A percentile compares a stretch with the other conserved stretches of the same genome.
phyloP scores from a whole-genome alignment of 2,329 filamentous ascomycete species.

The Talaromyces sp. region DNA sequence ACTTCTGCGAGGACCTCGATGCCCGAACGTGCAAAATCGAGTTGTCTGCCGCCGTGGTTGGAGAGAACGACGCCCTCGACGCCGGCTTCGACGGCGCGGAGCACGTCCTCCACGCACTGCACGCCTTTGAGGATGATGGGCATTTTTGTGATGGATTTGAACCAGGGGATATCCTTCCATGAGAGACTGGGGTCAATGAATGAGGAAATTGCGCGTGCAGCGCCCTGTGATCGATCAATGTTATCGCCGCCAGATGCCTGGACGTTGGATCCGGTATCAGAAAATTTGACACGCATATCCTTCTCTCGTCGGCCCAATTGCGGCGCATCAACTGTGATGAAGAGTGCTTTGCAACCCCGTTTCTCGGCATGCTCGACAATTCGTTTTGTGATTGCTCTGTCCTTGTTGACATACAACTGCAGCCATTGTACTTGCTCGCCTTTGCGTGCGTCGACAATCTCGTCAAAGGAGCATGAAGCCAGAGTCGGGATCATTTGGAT shows the following conservation, averaged over 20 bases:
- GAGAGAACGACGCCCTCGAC: slow-evolving; percentile 89
- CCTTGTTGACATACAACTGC: slow-evolving; percentile 96
- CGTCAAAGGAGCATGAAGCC: slow-evolving; percentile 94
- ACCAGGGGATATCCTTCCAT: slow-evolving; percentile 95
- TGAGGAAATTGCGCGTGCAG: slow-evolving; percentile 86
- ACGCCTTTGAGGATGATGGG: slow-evolving; percentile 96
- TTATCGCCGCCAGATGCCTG: slow-evolving; percentile 61
- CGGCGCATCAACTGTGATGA: slow-evolving; percentile 97
- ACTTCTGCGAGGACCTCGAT: slow-evolving; percentile 91
- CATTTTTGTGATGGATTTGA: slow-evolving; percentile 84
- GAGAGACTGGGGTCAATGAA: slow-evolving; percentile 94
- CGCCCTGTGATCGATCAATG: slow-evolving; percentile 86
- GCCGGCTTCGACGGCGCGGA: slow-evolving; percentile 76
- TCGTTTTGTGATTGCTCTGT: slow-evolving; percentile 81
- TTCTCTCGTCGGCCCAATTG: slow-evolving; percentile 94
- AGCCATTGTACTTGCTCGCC: slow-evolving; percentile 91
- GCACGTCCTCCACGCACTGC: slow-evolving; percentile 90
- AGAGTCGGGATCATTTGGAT: slow-evolving; percentile 98
- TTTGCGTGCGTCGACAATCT: slow-evolving; percentile 81
- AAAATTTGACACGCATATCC: slow-evolving; percentile 94
- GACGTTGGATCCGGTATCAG: slow-evolving; percentile 76
- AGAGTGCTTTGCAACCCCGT: slow-evolving; percentile 89
- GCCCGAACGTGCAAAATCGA: slow-evolving; percentile 85
- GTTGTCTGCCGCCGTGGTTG: slow-evolving; percentile 92
- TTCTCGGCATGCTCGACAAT: slow-evolving; percentile 90